phyloP scores from a whole-genome alignment of 345 rosid genomes.

The Heritiera fomes region DNA sequence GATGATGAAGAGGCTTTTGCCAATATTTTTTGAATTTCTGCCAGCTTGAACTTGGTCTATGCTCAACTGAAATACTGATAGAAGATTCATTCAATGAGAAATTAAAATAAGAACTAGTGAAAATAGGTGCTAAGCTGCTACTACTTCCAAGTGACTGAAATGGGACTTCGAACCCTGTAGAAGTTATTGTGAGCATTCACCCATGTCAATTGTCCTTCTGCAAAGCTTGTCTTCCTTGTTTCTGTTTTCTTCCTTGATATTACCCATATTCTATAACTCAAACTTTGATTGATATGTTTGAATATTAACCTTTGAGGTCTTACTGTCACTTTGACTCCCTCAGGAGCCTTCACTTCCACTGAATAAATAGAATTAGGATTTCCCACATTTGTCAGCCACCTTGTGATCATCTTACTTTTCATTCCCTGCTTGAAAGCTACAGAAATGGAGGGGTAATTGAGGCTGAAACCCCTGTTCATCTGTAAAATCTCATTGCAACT shows the following conservation, averaged over 20 bases:
- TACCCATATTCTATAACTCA: conserved; percentile 66
- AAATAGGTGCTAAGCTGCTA: conserved; percentile 9
- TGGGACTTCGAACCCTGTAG: conserved; percentile 76
- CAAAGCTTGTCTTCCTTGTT: conserved; percentile 32
- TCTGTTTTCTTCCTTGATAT: conserved; percentile 47
- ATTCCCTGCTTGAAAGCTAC: conserved; percentile 58
- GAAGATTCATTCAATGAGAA: conserved; percentile 8
- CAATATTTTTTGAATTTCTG: conserved; percentile 16
- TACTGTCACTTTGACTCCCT: conserved; percentile 53
- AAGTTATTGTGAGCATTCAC: conserved; percentile 47
- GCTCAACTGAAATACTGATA: not conserved
- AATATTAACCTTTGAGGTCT: conserved; percentile 64
- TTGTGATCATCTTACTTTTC: conserved; percentile 50
- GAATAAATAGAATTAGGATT: conserved; percentile 65
- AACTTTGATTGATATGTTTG: conserved; percentile 45
- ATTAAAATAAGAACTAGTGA: not conserved
- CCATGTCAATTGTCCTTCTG: conserved; percentile 82
- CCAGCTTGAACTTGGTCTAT: conserved; percentile 1
- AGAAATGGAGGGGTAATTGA: conserved; percentile 87
- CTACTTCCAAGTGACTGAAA: conserved; percentile 73
- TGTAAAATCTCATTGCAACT: conserved; percentile 48
- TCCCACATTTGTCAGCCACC: conserved; percentile 78
- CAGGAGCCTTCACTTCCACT: conserved; percentile 63
- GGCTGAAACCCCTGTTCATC: conserved; percentile 62
- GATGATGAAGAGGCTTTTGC: conserved; percentile 20